phyloP scores from a whole-genome alignment of 805 yeast genomes.

The Yarrowia sp. region DNA sequence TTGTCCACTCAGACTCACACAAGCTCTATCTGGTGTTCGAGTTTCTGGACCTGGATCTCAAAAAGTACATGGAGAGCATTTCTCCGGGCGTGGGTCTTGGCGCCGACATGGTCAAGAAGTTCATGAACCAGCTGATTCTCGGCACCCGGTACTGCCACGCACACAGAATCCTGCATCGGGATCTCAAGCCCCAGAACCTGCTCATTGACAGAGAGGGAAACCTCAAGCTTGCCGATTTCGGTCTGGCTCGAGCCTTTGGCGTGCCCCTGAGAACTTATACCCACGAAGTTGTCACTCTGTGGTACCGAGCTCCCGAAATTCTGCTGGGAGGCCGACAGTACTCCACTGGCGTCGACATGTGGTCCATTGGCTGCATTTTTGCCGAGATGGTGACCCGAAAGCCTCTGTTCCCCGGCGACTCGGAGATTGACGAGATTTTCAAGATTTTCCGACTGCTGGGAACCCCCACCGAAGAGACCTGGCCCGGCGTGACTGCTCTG shows the following conservation, averaged over 20 bases:
- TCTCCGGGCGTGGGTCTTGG: conserved; percentile 79
- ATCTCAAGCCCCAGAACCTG: conserved; percentile 92
- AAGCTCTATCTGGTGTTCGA: conserved; percentile 93
- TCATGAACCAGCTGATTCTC: conserved; percentile 90
- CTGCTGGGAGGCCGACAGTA: conserved; percentile 95
- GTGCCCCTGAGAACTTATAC: conserved; percentile 97
- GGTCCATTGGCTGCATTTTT: conserved; percentile 97
- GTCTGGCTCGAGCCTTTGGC: conserved; percentile 96
- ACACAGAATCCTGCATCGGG: conserved; percentile 80
- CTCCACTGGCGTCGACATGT: conserved; percentile 97
- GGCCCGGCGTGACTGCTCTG: conserved; percentile 92
- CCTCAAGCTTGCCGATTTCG: conserved; percentile 94
- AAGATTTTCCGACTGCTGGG: conserved; percentile 91
- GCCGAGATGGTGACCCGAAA: conserved; percentile 98
- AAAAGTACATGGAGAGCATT: conserved; percentile 90
- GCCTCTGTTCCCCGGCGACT: conserved; percentile 96
- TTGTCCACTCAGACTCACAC: conserved; percentile 93
- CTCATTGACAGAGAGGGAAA: conserved; percentile 89
- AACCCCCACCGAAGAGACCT: conserved; percentile 87
- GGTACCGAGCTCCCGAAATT: conserved; percentile 98
- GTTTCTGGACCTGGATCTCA: conserved; percentile 89
- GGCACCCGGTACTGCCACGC: conserved; percentile 91
- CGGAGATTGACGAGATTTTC: conserved; percentile 96
- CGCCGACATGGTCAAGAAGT: conserved; percentile 77
- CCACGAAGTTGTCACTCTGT: conserved; percentile 94